These are phyloP conservation scores for Lentinula novae-zelandiae DNA, from an alignment of 1,284 basidiomycete species.

Conservation along the genomic window DNA sequence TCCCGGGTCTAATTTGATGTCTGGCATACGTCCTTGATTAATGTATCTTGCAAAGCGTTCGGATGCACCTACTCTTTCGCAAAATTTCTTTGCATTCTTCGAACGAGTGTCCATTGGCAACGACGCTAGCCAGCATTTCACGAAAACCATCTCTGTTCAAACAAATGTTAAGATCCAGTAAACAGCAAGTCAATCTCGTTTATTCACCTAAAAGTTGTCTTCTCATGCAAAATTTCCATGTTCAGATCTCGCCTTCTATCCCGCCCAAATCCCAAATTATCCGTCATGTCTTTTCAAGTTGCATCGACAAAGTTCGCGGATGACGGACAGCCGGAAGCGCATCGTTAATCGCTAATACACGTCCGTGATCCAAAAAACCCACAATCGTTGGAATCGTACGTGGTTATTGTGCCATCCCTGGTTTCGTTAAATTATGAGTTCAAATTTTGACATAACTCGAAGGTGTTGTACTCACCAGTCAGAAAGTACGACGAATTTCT, in stretches of 20 bases:
- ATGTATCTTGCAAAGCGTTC: background rate
- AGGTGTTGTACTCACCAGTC: constrained; percentile 67
- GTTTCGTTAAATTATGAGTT: background rate
- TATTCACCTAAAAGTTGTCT: constrained; percentile 65
- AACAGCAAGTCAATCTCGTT: background rate
- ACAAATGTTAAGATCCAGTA: background rate
- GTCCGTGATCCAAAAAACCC: constrained; percentile 24
- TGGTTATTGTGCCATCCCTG: constrained; percentile 93
- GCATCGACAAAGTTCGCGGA: background rate
- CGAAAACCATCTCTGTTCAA: constrained; percentile 68
- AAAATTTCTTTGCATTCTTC: constrained; percentile 77
- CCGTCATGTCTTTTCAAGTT: constrained; percentile 54
- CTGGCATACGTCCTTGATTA: constrained; percentile 30
- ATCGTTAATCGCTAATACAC: constrained; percentile 24
- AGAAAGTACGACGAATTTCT: constrained; percentile 82
- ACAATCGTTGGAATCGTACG: constrained; percentile 90
- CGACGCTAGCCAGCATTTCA: constrained; percentile 76
- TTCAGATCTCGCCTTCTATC: constrained; percentile 70
- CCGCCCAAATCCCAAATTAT: constrained; percentile 71
- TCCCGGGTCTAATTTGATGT: constrained; percentile 82
- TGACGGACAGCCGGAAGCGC: background rate
- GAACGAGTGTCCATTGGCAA: constrained; percentile 62
- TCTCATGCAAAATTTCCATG: constrained; percentile 63
- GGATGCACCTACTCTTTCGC: constrained; percentile 33
- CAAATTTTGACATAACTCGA: background rate